Conservation (phyloP, 108 stramenopile genomes). For the Cyclostephanos invisitatus region DNA sequence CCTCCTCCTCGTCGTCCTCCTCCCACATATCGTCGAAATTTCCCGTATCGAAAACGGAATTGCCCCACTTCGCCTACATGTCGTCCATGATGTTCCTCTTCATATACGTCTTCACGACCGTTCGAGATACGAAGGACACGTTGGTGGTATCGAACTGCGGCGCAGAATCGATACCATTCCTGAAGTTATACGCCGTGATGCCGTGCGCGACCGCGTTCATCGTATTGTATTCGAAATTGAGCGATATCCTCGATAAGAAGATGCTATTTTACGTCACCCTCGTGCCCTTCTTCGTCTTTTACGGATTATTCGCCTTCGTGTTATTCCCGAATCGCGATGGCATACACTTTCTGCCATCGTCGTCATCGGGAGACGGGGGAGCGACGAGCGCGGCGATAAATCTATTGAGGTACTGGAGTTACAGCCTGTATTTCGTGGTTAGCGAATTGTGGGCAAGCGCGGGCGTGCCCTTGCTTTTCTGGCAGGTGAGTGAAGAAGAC, state of each 20-base stretch:
- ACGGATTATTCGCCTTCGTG: conserved; percentile 62
- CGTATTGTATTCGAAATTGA: conserved; percentile 58
- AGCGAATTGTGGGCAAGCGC: conserved; percentile 55
- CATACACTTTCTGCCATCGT: conserved; percentile 49
- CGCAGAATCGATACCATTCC: conserved; percentile 74
- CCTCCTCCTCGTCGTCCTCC: background rate
- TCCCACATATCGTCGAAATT: conserved; percentile 30
- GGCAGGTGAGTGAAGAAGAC: conserved; percentile 41
- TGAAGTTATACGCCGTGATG: conserved; percentile 66
- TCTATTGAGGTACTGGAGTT: conserved; percentile 51
- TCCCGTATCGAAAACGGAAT: conserved; percentile 31
- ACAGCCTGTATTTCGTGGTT: conserved; percentile 55
- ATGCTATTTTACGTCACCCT: conserved; percentile 63
- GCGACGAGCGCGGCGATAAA: conserved; percentile 26
- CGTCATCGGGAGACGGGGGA: conserved; percentile 27
- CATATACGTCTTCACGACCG: conserved; percentile 80
- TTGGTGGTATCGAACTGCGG: conserved; percentile 79
- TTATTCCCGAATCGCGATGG: conserved; percentile 64
- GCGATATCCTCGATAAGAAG: conserved; percentile 46
- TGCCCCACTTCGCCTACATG: conserved; percentile 62
- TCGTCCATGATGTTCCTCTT: conserved; percentile 77
- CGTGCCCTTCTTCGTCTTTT: conserved; percentile 73
- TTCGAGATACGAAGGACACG: conserved; percentile 82
- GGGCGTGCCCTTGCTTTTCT: conserved; percentile 53
- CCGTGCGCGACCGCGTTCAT: conserved; percentile 50